These are phyloP conservation scores for Septoria petroselini DNA, from an alignment of 2,329 filamentous ascomycete species.

Conservation along the genomic window DNA sequence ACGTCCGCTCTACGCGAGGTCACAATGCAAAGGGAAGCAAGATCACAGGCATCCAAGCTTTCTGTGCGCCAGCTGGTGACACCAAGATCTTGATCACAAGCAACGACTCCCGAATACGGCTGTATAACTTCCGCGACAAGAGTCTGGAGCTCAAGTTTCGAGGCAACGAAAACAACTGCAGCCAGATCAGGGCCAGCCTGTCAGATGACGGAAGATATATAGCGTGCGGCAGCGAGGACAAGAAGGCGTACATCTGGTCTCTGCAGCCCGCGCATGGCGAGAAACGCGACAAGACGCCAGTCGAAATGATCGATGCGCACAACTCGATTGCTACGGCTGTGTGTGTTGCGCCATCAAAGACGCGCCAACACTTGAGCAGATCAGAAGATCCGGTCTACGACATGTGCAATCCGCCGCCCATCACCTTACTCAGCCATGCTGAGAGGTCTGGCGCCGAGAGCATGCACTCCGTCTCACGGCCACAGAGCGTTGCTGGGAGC, in stretches of 20 bases:
- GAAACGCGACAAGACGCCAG: constrained; percentile 72
- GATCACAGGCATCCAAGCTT: constrained; percentile 87
- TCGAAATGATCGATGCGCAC: constrained; percentile 90
- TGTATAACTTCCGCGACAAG: constrained; percentile 86
- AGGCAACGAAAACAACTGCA: constrained; percentile 84
- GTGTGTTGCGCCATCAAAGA: constrained; percentile 75
- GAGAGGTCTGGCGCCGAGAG: constrained; percentile 50
- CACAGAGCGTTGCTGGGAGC: constrained; percentile 44
- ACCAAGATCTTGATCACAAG: constrained; percentile 86
- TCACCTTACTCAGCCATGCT: constrained; percentile 72
- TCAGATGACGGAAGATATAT: constrained; percentile 83
- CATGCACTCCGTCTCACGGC: constrained; percentile 46
- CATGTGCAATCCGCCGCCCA: constrained; percentile 88
- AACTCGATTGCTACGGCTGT: constrained; percentile 86
- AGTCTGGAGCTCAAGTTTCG: constrained; percentile 84
- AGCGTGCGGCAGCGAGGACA: constrained; percentile 89
- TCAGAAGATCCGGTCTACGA: constrained; percentile 95
- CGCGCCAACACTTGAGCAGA: constrained; percentile 70
- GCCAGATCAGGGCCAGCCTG: constrained; percentile 85
- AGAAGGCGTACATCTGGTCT: constrained; percentile 87
- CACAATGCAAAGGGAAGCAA: constrained; percentile 96
- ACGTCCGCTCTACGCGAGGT: constrained; percentile 87
- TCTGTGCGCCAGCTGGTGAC: constrained; percentile 60
- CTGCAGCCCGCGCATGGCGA: constrained; percentile 58
- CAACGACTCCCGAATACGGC: constrained; percentile 86